Base-by-base conservation (phyloP, 257 asterid genomes). In the Solanum pimpinellifolium region DNA sequence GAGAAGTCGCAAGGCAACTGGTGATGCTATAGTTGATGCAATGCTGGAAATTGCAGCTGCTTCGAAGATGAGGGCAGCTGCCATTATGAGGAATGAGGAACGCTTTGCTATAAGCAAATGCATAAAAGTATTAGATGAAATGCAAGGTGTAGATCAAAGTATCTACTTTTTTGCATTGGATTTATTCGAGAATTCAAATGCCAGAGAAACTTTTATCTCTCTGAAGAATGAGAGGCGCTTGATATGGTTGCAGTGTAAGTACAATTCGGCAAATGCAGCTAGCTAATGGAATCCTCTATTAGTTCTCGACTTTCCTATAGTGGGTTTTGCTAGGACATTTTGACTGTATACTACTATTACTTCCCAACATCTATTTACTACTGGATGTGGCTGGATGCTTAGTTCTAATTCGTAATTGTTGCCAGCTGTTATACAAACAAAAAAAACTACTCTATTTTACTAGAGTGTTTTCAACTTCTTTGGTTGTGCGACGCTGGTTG, bases 41-140 rank as follows among this genome's bases (percentile, higher is more conserved):
- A 96, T 96, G 99, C 92, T 96, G 88, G 98, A 95, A 90, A 95
- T 95, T 85, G 98, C 99, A 39, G 95, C 98, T 15, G 99, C 99
- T 86, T 96, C 99, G 16, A 96, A 96, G 90, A 93, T 92, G 97
- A 93, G 99, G 92, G 94, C 98, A 87, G 95, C 98, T 89, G 98
- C 98, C 80, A 91, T 91, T 83, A 91, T 90, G 94, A 92, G 93
- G 89, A 94, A 92, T 60, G 98, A 96, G 89, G 98, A 94, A 89
- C 97, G 95, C 49, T 94, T 93, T 86, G 90, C 97, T 33, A 95
- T 95, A 86, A 94, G 98, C 94, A 96, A 94, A 86, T 95, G 99
- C 93, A 95, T 96, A 80, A 91, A 94, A 89, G 92, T 91, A 83
- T 86, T 96, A 89, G 99, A 96, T 66, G 98, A 95, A 90, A 93